Base-by-base conservation (phyloP, 2,329 filamentous ascomycete species). In the Fusarium chaquense region DNA sequence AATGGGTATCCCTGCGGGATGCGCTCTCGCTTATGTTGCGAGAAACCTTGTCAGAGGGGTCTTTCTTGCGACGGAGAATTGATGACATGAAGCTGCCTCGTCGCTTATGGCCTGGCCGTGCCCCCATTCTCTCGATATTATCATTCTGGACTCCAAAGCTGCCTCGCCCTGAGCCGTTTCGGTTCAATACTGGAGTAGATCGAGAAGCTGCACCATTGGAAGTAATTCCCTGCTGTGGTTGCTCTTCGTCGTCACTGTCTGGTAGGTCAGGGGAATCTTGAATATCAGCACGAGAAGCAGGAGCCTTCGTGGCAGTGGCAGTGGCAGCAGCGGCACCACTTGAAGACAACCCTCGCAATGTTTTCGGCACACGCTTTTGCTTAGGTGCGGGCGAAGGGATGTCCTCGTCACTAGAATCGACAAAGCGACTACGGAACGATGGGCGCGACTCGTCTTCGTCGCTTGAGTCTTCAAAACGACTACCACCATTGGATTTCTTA, bases 401-500 rank as follows among this genome's bases (percentile, higher is more conserved):
- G n/a, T 67, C 73, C 5, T 86, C 84, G 35, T 92, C 91, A 74
- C 91, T 93, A 2, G 91, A 93, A 73, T 93, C 90, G 2, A 83
- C 87, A 70, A 93, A 91, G 1, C 91, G 89, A 73, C 87, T 90
- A 28, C 86, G 60, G 58, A 72, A 72, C 6, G 65, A 44, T 33
- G 73, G 72, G 6, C 53, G 68, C 2, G 46, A 59, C 35, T 72
- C 73, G 22, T 86, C 83, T 47, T 92, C 90, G 58, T 93, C 91
- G 73, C 91, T 93, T 2, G 91, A 93, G 73, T 93, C 90, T 2
- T 83, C 88, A 72, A 93, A 91, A 1, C 91, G 89, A 73, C 87
- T 90, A 33, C 86, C 88, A 9, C 79, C 75, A 62, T 80, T 77
- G 35, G 56, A 26, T 50, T 74, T 74, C 54, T 69, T 76, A 20